phyloP scores from a whole-genome alignment of 164 flowering plant genomes.

The Houttuynia cordata region DNA sequence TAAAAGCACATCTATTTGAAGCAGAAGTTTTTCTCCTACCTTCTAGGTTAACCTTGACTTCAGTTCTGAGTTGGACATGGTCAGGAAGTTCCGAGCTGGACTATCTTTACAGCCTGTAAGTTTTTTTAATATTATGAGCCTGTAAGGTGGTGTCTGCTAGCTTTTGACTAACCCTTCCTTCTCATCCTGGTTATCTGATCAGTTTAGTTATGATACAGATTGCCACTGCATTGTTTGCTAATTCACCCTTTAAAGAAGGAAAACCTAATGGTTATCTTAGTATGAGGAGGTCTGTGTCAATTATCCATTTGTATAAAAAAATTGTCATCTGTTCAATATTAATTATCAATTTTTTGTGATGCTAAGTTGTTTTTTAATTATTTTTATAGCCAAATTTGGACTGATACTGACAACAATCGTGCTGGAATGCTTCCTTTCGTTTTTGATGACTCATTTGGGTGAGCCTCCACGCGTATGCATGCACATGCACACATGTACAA shows the following conservation, averaged over 20 bases:
- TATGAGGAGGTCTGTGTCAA: conserved; percentile 70
- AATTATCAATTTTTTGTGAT: too few species aligned
- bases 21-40: background rate
- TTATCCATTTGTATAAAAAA: background rate
- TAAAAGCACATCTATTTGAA: too few species aligned
- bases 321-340: background rate
- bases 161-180: background rate
- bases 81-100: conserved; percentile 90
- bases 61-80: conserved; percentile 93
- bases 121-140: too few species aligned
- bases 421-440: conserved; percentile 99
- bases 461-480: too few species aligned
- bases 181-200: conserved; percentile 19
- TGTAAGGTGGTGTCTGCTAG: conserved; percentile 32
- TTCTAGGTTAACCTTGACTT: conserved; percentile 91
- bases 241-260: conserved; percentile 98
- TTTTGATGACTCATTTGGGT: conserved; percentile 95
- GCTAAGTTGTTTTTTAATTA: conserved; percentile 2
- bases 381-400: conserved; percentile 79
- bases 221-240: conserved; percentile 95
- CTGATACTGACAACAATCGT: conserved; percentile 84
- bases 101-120: conserved; percentile 97
- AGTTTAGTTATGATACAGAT: conserved; percentile 42
- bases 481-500: too few species aligned
- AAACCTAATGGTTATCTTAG: conserved; percentile 95